A percentile compares a stretch with the other conserved stretches of the same genome.
Conservation (phyloP, 1,284 basidiomycete genomes). For the Trichosporon faecale region DNA sequence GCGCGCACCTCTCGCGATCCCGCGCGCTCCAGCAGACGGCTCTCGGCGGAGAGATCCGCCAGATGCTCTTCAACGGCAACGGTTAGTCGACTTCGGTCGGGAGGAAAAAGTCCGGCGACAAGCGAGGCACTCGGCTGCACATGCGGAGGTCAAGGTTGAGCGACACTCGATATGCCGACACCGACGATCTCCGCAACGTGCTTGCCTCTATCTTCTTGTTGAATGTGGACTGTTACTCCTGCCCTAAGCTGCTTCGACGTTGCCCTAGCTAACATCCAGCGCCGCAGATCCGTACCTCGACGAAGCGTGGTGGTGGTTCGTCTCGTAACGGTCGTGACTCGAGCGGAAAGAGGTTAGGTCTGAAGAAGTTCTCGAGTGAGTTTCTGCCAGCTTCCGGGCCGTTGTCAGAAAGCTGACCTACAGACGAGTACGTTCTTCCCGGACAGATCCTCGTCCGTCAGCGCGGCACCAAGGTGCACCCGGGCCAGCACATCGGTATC, state of each 20-base stretch:
- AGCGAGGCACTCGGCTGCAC: neutral
- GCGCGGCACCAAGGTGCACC: conserved; percentile 81
- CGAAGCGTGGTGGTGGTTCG: conserved; percentile 89
- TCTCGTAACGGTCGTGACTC: conserved; percentile 87
- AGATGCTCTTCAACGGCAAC: conserved; percentile 31
- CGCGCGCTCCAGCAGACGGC: conserved; percentile 28
- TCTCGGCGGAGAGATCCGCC: conserved; percentile 31
- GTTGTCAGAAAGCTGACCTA: neutral
- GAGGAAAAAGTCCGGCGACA: neutral
- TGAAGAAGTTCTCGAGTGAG: conserved; percentile 90
- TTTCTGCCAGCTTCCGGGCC: conserved; percentile 13
- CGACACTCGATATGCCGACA: neutral
- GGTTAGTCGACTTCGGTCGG: neutral
- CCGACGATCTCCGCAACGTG: too few relatives aligned
- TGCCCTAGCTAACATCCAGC: conserved; percentile 20
- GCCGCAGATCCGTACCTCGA: conserved; percentile 76
- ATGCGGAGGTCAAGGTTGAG: neutral
- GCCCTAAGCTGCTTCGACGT: neutral
- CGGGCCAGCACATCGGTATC: conserved; percentile 85
- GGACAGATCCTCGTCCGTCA: conserved; percentile 93
- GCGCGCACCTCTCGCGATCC: conserved; percentile 26
- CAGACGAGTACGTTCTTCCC: conserved; percentile 81
- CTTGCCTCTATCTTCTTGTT: too few relatives aligned
- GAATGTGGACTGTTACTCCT: neutral
- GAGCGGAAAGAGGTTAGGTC: conserved; percentile 81